A percentile compares a stretch with the other conserved stretches of the same genome.
These are phyloP conservation scores for Aureobasidium vineae DNA, from an alignment of 2,329 filamentous ascomycete species.

Conservation along the genomic window DNA sequence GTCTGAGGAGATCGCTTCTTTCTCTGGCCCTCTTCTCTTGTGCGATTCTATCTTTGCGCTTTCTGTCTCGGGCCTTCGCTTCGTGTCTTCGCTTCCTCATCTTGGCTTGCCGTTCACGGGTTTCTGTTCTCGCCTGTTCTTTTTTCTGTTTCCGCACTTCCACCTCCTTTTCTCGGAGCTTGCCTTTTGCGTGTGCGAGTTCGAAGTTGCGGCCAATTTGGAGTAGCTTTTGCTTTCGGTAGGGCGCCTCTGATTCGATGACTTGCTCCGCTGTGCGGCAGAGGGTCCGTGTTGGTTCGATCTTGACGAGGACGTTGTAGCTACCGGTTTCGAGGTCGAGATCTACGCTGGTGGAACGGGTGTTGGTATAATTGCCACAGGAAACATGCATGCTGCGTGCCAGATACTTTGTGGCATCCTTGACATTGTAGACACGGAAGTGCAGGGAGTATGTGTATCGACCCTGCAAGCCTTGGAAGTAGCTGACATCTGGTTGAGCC, in stretches of 20 bases:
- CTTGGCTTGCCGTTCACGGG: slow-evolving; percentile 29
- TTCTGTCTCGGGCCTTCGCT: slow-evolving; percentile 30
- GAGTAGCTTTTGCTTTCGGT: slow-evolving; percentile 68
- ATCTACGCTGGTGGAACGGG: slow-evolving; percentile 73
- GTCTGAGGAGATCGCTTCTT: background rate
- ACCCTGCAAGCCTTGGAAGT: slow-evolving; percentile 57
- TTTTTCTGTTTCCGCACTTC: slow-evolving; percentile 40
- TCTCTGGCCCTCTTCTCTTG: slow-evolving; percentile 32
- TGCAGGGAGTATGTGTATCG: slow-evolving; percentile 58
- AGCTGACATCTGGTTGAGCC: slow-evolving; percentile 60
- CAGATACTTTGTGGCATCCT: slow-evolving; percentile 32
- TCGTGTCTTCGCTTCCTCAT: slow-evolving; percentile 22
- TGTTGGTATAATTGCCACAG: slow-evolving; percentile 52
- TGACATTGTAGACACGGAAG: slow-evolving; percentile 59
- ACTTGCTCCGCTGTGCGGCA: slow-evolving; percentile 41
- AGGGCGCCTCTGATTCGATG: slow-evolving; percentile 39
- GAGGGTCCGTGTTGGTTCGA: slow-evolving; percentile 64
- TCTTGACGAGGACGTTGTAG: slow-evolving; percentile 73
- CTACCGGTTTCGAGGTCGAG: slow-evolving; percentile 67
- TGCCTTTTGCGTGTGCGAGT: slow-evolving; percentile 66
- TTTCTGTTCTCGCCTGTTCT: slow-evolving; percentile 37
- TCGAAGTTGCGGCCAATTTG: slow-evolving; percentile 69
- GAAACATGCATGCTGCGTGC: slow-evolving; percentile 37
- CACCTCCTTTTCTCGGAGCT: slow-evolving; percentile 51
- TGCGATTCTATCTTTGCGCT: slow-evolving; percentile 29